Evolutionary conservation across 768 basidiomycete species (phyloP), one percentile per base, ranked within the genome.

Genomic region (Sporobolomyces roseus): DNA sequence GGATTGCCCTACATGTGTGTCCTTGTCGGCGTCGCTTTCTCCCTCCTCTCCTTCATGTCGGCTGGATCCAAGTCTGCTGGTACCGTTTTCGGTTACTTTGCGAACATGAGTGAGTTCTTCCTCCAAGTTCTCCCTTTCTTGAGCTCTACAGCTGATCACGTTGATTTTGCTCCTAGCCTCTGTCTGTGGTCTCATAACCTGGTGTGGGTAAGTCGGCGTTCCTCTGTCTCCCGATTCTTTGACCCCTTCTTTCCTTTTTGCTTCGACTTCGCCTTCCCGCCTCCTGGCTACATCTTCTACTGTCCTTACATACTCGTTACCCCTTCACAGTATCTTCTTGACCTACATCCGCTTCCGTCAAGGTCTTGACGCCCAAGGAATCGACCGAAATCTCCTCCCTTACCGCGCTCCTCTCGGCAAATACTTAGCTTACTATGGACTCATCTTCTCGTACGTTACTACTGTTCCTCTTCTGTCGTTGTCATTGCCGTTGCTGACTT

Each of bases 361-460:
- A n/a, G 66, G 63, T 4, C 41, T 72, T 32, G 27, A 52, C 23
- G 56, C 30, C 14, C 79, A 80, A 66, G 77, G 77, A 46, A 75
- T 79, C 85, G 85, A 84, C 74, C 82, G 84, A 33, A 76, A 72
- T 61, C 75, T 75, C 48, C 74, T 81, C 32, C 76, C 78, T n/a
- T 81, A 78, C 78, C 76, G 73, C 58, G 73, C 76, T 16, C 77
- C 75, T 33, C 66, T 80, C 65, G 77, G 78, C 64, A 88, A 88
- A 0, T 89, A 83, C 72, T 77, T 88, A 41, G 80, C 87, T 21
- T 86, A 84, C 77, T 88, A 88, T 84, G 88, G 86, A 29, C 79
- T 87, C 59, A 83, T 84, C 77, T 87, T 88, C 85, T 77, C 74
- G 25, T 38, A 33, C 66, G n/a, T n/a, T n/a, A n/a, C n/a, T n/a